Conservation (phyloP, 2,329 filamentous ascomycete genomes). For the Dryadomyces quercivorus region DNA sequence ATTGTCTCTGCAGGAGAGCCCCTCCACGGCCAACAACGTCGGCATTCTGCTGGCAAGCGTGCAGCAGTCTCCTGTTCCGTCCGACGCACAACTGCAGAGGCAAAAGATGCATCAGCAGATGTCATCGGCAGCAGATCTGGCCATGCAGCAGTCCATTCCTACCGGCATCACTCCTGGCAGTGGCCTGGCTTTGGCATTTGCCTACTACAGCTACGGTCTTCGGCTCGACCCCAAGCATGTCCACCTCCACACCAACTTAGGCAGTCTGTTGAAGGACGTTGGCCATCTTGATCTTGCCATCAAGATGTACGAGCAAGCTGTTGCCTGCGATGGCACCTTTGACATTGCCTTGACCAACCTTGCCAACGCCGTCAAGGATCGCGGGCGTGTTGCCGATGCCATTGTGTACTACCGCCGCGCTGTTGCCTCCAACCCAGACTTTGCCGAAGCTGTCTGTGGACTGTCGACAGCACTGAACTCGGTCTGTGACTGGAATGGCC, state of each 20-base stretch:
- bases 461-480: constrained; percentile 92
- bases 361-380: constrained; percentile 95
- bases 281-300: constrained; percentile 86
- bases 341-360: constrained; percentile 95
- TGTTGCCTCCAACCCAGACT: constrained; percentile 83
- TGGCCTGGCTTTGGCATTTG: constrained; percentile 74
- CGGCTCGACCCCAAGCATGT: constrained; percentile 80
- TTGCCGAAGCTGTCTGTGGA: constrained; percentile 93
- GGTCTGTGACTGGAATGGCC: constrained; percentile 85
- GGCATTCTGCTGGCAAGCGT: constrained; percentile 93
- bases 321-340: constrained; percentile 83
- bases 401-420: constrained; percentile 86
- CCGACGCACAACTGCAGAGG: neutral
- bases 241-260: constrained; percentile 92
- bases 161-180: constrained; percentile 69
- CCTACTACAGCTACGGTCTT: constrained; percentile 92
- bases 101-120: neutral
- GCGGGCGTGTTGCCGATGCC: constrained; percentile 81
- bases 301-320: constrained; percentile 92
- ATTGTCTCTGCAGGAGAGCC: constrained; percentile 84
- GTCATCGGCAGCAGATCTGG: constrained; percentile 12
- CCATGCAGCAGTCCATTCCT: constrained; percentile 39
- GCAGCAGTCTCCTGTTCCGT: constrained; percentile 44
- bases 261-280: constrained; percentile 90
- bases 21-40: constrained; percentile 96